phyloP scores from a whole-genome alignment of 1,284 basidiomycete species.

The Rhizopogon hawkerae region DNA sequence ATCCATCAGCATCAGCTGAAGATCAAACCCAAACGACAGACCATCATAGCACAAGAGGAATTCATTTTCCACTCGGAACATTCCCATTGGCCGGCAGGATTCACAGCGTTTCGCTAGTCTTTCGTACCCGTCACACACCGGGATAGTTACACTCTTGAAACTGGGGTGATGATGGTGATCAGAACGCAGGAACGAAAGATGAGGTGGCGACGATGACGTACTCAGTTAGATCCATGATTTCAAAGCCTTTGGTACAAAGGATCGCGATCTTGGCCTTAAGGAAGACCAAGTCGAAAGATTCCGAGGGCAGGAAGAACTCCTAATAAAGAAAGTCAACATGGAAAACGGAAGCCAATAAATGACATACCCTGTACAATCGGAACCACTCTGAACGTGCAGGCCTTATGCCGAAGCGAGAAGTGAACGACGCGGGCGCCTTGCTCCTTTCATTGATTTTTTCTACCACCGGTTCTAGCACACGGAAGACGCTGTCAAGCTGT shows the following conservation, averaged over 20 bases:
- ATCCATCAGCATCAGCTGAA: background rate
- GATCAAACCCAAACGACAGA: constrained; percentile 28
- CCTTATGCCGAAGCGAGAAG: constrained; percentile 67
- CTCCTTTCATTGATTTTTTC: constrained; percentile 75
- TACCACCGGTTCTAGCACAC: constrained; percentile 85
- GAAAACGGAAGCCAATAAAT: constrained; percentile 12
- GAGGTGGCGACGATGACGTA: constrained; percentile 33
- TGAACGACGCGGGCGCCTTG: constrained; percentile 57
- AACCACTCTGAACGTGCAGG: constrained; percentile 86
- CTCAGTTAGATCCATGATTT: constrained; percentile 93
- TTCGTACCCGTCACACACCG: constrained; percentile 62
- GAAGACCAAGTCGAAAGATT: constrained; percentile 85
- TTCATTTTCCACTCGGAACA: constrained; percentile 87
- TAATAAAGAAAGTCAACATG: constrained; percentile 18
- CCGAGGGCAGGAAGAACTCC: constrained; percentile 89
- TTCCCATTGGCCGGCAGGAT: constrained; percentile 76
- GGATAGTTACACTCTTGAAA: constrained; percentile 84
- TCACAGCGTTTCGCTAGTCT: constrained; percentile 78
- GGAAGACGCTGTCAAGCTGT: constrained; percentile 83
- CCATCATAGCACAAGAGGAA: constrained; percentile 92
- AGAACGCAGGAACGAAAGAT: constrained; percentile 3
- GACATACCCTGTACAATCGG: constrained; percentile 66
- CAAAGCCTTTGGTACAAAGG: constrained; percentile 88
- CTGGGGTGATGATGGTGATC: constrained; percentile 29
- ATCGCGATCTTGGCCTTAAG: constrained; percentile 87